Conservation (phyloP, 805 yeast species). For the Sugiyamaella marilandica region DNA sequence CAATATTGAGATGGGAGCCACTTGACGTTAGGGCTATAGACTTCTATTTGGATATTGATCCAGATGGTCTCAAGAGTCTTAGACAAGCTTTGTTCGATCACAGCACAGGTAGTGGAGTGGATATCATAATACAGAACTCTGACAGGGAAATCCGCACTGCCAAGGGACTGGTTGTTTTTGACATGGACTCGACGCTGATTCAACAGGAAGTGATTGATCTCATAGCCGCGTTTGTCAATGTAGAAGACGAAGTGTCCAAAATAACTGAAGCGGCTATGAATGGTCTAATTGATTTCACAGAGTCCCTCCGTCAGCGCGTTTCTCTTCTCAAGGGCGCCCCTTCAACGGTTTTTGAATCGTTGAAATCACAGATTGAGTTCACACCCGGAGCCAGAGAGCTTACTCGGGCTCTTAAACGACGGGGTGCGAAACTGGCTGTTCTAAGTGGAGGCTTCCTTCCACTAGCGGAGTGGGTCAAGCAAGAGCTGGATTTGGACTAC, state of each 20-base stretch:
- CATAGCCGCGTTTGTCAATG: constrained; percentile 90
- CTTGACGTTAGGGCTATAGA: constrained; percentile 39
- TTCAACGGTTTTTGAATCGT: constrained; percentile 70
- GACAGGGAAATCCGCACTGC: constrained; percentile 31
- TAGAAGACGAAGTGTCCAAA: constrained; percentile 78
- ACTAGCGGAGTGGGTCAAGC: constrained; percentile 71
- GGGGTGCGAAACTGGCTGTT: constrained; percentile 73
- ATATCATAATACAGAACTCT: constrained; percentile 40
- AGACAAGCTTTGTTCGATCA: constrained; percentile 24
- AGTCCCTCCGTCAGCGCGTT: constrained; percentile 73
- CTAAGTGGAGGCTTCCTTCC: constrained; percentile 94
- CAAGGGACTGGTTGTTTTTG: constrained; percentile 72
- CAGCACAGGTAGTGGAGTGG: constrained; percentile 32
- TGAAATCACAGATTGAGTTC: constrained; percentile 61
- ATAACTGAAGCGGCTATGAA: constrained; percentile 96
- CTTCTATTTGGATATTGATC: constrained; percentile 25
- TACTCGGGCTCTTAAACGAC: constrained; percentile 52
- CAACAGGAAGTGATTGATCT: constrained; percentile 95
- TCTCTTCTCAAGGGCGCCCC: constrained; percentile 76
- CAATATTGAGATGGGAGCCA: constrained; percentile 17
- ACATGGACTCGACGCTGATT: constrained; percentile 96
- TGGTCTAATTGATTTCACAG: constrained; percentile 88
- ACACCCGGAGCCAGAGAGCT: constrained; percentile 86
- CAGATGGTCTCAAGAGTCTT: constrained; percentile 18
- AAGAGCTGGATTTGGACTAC: constrained; percentile 66